A percentile compares a stretch with the other conserved stretches of the same genome.
Evolutionary conservation across 768 basidiomycete species (phyloP).

Genomic region (Collybiopsis luxurians): DNA sequence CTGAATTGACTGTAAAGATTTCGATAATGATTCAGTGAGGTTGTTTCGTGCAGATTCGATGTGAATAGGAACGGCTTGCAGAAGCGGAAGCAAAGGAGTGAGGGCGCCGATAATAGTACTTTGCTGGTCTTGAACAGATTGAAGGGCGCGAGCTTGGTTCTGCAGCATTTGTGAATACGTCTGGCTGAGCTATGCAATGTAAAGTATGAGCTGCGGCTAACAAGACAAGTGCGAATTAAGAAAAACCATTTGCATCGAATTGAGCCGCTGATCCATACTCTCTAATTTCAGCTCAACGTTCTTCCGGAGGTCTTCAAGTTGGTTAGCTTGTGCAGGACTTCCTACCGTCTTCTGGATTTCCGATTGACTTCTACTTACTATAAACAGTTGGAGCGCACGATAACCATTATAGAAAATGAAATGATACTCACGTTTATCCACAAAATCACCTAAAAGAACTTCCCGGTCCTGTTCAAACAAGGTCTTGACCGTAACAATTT

Average conservation of each 20-base stretch:
- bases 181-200: slow-evolving; percentile 18
- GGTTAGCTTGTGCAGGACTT: slow-evolving; percentile 46
- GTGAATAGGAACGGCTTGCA: slow-evolving; percentile 59
- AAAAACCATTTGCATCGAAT: slow-evolving; percentile 48
- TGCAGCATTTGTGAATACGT: slow-evolving; percentile 39
- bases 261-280: slow-evolving; percentile 49
- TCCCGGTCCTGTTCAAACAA: slow-evolving; percentile 64
- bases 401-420: slow-evolving; percentile 14
- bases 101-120: slow-evolving; percentile 51
- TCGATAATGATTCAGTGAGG: slow-evolving; percentile 27
- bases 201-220: not conserved
- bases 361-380: slow-evolving; percentile 64
- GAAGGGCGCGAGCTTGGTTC: slow-evolving; percentile 53
- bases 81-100: slow-evolving; percentile 55
- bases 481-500: slow-evolving; percentile 50
- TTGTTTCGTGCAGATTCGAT: slow-evolving; percentile 41
- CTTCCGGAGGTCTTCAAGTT: slow-evolving; percentile 38
- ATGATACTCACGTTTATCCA: slow-evolving; percentile 52
- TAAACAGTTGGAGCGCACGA: slow-evolving; percentile 6
- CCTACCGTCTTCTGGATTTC: slow-evolving; percentile 60
- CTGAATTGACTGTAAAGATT: not conserved
- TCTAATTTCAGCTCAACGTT: slow-evolving; percentile 41
- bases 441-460: slow-evolving; percentile 49
- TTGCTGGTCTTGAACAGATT: slow-evolving; percentile 63
- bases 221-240: slow-evolving; percentile 38